These are phyloP conservation scores for Coniella vitis DNA, from an alignment of 2,329 filamentous ascomycete genomes.

Conservation along the genomic window DNA sequence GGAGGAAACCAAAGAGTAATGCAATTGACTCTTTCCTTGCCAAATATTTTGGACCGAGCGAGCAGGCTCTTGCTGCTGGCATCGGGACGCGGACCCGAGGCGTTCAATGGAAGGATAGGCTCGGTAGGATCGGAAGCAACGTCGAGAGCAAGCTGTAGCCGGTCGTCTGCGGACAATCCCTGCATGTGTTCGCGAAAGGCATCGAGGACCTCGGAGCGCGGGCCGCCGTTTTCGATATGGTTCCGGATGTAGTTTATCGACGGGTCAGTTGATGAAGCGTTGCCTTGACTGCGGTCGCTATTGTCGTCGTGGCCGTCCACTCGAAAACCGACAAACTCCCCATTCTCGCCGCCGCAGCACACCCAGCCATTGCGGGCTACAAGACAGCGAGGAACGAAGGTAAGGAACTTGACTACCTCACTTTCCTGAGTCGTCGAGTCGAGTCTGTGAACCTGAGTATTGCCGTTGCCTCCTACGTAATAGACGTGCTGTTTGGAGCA, in stretches of 20 bases:
- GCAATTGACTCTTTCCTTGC: constrained; percentile 58
- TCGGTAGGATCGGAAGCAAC: constrained; percentile 24
- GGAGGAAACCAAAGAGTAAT: constrained; percentile 55
- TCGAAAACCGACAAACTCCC: constrained; percentile 77
- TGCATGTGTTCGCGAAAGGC: constrained; percentile 18
- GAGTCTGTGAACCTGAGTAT: constrained; percentile 58
- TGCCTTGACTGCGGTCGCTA: constrained; percentile 15
- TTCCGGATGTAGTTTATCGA: constrained; percentile 20
- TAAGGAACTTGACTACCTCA: constrained; percentile 65
- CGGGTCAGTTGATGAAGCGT: constrained; percentile 29
- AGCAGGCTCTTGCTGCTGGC: constrained; percentile 37
- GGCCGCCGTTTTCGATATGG: neutral
- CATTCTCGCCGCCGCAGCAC: constrained; percentile 81
- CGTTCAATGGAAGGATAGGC: constrained; percentile 19
- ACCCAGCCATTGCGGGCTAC: constrained; percentile 84
- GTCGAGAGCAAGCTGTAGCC: constrained; percentile 8
- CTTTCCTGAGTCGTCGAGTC: constrained; percentile 63
- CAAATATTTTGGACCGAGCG: constrained; percentile 47
- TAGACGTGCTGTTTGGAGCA: constrained; percentile 73
- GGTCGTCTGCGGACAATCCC: constrained; percentile 6
- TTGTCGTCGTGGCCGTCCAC: constrained; percentile 37
- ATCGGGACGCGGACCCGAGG: constrained; percentile 5
- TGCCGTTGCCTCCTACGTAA: constrained; percentile 70
- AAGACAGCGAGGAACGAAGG: constrained; percentile 74
- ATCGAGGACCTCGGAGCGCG: constrained; percentile 19